phyloP scores from a whole-genome alignment of 2,329 filamentous ascomycete species.

The Metarhizium anisopliae region DNA sequence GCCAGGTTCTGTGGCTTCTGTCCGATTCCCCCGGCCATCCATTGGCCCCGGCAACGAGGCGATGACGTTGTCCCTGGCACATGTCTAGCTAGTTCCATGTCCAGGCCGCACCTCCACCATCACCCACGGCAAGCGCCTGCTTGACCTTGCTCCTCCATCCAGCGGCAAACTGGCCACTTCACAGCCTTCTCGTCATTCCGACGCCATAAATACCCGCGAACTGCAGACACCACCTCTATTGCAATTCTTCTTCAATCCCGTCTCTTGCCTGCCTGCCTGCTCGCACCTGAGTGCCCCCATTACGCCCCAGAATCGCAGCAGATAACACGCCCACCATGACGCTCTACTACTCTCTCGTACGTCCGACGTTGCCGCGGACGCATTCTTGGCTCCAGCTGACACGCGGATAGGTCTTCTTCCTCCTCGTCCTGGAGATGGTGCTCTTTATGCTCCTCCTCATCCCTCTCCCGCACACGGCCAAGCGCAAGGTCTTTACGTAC shows the following conservation, averaged over 20 bases:
- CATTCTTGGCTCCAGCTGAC: slow-evolving; percentile 12
- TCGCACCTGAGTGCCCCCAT: not conserved
- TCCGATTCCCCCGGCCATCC: too few species aligned
- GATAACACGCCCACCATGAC: slow-evolving; percentile 36
- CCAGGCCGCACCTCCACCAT: too few species aligned
- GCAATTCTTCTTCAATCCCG: too few species aligned
- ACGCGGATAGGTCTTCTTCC: slow-evolving; percentile 61
- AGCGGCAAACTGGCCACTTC: not conserved
- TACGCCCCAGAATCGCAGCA: not conserved
- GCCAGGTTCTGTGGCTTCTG: too few species aligned
- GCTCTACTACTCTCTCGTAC: slow-evolving; percentile 48
- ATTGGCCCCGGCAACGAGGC: too few species aligned
- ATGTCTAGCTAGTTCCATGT: not conserved
- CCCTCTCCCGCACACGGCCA: slow-evolving; percentile 78
- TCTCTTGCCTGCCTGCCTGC: too few species aligned
- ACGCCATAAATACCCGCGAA: not conserved
- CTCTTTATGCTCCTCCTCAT: slow-evolving; percentile 74
- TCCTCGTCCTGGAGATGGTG: slow-evolving; percentile 75
- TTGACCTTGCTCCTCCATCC: not conserved
- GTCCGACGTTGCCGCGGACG: slow-evolving; percentile 10
- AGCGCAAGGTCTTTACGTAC: slow-evolving; percentile 73
- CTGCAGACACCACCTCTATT: not conserved
- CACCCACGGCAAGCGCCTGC: not conserved
- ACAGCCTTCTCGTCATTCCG: not conserved
- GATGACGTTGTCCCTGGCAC: too few species aligned